Evolutionary conservation across 305 asterid species (phyloP).

Genomic region (Petunia hybrid): DNA sequence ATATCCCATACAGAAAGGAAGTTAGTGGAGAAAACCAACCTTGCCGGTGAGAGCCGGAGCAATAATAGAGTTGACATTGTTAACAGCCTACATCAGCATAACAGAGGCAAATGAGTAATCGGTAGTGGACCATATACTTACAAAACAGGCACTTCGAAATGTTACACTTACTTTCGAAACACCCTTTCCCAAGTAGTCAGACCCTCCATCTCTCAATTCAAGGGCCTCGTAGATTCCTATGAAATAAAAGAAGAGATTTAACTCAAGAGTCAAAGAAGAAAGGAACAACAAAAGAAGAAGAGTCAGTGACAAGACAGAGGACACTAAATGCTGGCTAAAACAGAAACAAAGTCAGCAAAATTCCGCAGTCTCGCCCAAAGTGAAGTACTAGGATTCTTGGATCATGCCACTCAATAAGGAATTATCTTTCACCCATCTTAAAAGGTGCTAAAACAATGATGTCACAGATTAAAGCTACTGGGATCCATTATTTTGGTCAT

Average conservation of each 20-base stretch:
- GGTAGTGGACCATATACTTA: background rate
- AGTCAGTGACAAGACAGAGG: background rate
- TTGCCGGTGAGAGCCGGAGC: constrained; percentile 88
- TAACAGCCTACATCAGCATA: constrained; percentile 59
- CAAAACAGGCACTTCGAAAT: background rate
- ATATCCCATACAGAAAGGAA: background rate
- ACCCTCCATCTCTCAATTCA: constrained; percentile 86
- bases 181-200: constrained; percentile 91
- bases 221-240: constrained; percentile 87
- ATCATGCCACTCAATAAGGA: background rate
- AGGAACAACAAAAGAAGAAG: background rate
- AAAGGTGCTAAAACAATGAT: background rate
- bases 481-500: background rate
- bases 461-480: background rate
- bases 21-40: constrained; percentile 49
- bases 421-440: background rate
- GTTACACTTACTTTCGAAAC: constrained; percentile 65
- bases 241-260: background rate
- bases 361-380: background rate
- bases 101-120: background rate
- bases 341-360: background rate
- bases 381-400: background rate
- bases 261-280: background rate
- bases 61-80: constrained; percentile 74
- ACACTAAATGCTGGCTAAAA: no score